Base-by-base conservation (phyloP, 192 early-diverging fungal species). In the Gamsiella multidivaricata region DNA sequence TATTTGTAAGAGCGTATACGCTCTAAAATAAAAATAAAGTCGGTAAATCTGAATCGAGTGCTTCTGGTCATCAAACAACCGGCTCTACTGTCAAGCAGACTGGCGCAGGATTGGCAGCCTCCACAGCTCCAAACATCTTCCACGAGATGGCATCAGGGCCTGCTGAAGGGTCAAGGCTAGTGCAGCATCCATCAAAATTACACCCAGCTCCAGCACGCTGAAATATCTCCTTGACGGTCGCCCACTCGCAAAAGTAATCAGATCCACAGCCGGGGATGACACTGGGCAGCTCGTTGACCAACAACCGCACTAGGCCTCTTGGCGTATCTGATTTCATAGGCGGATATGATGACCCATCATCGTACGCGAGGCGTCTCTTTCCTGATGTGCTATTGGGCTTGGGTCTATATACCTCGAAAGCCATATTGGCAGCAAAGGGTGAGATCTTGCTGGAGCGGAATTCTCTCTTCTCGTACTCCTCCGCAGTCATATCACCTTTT, bases 201-300 rank as follows among this genome's bases (percentile, higher is more conserved):
- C 74, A 78, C 39, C 74, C 65, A 15, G 74, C 33, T 3, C 74
- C 65, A 0, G 66, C 52, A 4, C 32, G 29, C 17, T 43, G 18
- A 5, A 78, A 43, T 20, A 69, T 32, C 9, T 56, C 12, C 26
- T 69, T 78, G 54, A 78, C 61, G 0, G 37, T 78, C 20, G 36
- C 4, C 74, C 74, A 78, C 31, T 78, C 60, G 25, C 74, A 78
- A 50, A 78, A 76, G 26, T 61, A 63, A 12, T 55, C 39, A 5
- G 25, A 22, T 5, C 33, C 57, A 65, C 71, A 75, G 20, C 65
- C 65, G 29, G 74, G 74, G 11, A 78, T 57, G 22, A 53, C 0
- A 42, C 52, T 64, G 1, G 74, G 74, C 11, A 46, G 45, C 33
- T 78, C 74, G 29, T 78, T 78, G 15, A 78, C 74, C 26, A 78